Percentiles rank a stretch among this genome's conserved stretches.
phyloP scores from a whole-genome alignment of 1,139 yeast species.

The Suhomyces yuchorum region DNA sequence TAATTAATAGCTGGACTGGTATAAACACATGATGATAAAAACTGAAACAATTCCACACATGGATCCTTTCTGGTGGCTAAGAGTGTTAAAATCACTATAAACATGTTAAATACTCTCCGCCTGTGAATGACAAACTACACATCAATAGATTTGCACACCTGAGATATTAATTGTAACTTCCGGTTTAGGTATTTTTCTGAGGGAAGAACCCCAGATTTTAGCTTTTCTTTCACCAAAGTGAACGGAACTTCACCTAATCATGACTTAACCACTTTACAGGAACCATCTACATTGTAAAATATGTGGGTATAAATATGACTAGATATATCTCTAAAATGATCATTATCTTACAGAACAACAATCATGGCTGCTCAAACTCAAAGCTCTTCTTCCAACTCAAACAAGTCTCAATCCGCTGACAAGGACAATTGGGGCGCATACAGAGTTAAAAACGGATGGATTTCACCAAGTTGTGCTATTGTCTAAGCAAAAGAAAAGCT shows the following conservation, averaged over 20 bases:
- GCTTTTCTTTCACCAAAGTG: not conserved
- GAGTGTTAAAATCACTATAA: not conserved
- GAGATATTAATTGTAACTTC: not conserved
- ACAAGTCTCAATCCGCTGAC: slow-evolving; percentile 11
- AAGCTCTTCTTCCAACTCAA: slow-evolving; percentile 7
- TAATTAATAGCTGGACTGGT: not conserved
- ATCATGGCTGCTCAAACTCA: slow-evolving; percentile 14
- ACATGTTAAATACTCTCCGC: not conserved
- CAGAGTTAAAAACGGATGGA: slow-evolving; percentile 1
- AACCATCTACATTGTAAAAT: not conserved
- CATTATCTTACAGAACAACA: slow-evolving; percentile 1
- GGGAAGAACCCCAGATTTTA: not conserved
- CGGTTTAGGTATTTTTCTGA: not conserved
- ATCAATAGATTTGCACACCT: not conserved
- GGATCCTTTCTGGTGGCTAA: not conserved
- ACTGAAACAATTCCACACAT: not conserved
- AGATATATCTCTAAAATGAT: not conserved
- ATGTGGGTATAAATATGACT: not conserved
- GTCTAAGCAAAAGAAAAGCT: not conserved
- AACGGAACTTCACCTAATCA: not conserved
- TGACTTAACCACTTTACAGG: not conserved
- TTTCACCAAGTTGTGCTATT: slow-evolving; percentile 7
- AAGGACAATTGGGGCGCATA: slow-evolving; percentile 11
- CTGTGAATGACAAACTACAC: not conserved
- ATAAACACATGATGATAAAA: not conserved